These are phyloP conservation scores for Apiospora koreana DNA, from an alignment of 2,329 filamentous ascomycete genomes.

Conservation along the genomic window DNA sequence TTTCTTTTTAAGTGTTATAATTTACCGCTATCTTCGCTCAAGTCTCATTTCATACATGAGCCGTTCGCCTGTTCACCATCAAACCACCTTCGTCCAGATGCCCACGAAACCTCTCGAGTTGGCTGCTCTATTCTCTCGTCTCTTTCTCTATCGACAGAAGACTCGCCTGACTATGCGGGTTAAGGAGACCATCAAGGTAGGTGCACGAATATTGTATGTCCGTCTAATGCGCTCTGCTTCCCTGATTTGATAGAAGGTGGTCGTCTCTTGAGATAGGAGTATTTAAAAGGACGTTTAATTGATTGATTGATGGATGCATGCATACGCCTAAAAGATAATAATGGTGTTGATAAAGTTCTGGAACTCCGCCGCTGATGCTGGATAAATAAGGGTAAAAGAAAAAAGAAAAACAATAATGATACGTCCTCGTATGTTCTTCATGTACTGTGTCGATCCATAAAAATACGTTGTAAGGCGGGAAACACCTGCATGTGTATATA, in stretches of 20 bases:
- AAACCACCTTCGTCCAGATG: neutral
- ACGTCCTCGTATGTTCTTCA: neutral
- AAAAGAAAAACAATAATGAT: neutral
- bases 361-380: slow-evolving; percentile 8
- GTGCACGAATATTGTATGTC: neutral
- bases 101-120: neutral
- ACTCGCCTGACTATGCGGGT: neutral
- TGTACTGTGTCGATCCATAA: slow-evolving; percentile 2
- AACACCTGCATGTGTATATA: neutral
- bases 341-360: neutral
- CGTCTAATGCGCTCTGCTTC: neutral
- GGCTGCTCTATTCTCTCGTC: neutral
- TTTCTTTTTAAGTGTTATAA: neutral
- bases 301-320: neutral
- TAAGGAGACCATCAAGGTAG: neutral
- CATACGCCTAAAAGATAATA: neutral
- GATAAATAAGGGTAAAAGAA: neutral
- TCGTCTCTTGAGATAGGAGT: neutral
- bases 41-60: neutral
- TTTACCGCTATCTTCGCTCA: neutral
- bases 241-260: neutral
- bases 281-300: neutral
- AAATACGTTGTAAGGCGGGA: neutral
- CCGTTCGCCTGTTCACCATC: neutral
- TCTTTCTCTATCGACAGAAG: neutral